Base-by-base conservation (phyloP, 139 green algal species). In the Coccomyxa sp. region DNA sequence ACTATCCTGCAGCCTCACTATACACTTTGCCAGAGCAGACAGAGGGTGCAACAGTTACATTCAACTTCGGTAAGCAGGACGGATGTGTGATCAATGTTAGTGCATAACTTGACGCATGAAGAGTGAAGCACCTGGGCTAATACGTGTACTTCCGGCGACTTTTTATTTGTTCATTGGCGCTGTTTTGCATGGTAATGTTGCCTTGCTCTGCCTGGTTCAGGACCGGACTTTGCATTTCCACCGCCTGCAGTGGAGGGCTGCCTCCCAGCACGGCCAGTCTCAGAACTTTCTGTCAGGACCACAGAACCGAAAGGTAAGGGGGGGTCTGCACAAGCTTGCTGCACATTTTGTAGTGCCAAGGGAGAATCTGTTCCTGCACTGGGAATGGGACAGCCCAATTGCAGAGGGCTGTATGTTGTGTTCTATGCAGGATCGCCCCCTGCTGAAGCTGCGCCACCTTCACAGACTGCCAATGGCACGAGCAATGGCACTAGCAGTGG, bases 1-100 rank as follows among this genome's bases (percentile, higher is more conserved):
- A 98, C 89, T 97, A 93, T 85, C 94, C 95, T 13, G 87, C 91
- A 11, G 84, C 90, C 0, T 97, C 93, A 0, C 80, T 98, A 0
- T 98, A 92, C 88, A 97, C 92, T 0, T 77, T 92, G 71, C 88
- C 89, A 0, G 71, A 87, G 38, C 88, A 96, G 84, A 32, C 79
- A 0, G 89, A 93, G 45, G 85, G 89, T 0, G 94, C 90, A 0
- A 90, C 81, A 0, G 90, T 95, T 25, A 79, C 59, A 0, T 83
- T 95, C 79, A 98, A 98, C 84, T 97, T 98, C 90, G 93, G 94
- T 58, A 67, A 79, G 78, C 63, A 28, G 1, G 21, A 51, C 38
- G 38, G 38, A 51, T 51, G 38, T 51, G n/a, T n/a, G n/a, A n/a
- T n/a, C n/a, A n/a, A n/a, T 51, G 63, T 28, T 71, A 15, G 63